These are phyloP conservation scores for Lumnitzera littorea DNA, from an alignment of 345 rosid genomes.

Conservation along the genomic window DNA sequence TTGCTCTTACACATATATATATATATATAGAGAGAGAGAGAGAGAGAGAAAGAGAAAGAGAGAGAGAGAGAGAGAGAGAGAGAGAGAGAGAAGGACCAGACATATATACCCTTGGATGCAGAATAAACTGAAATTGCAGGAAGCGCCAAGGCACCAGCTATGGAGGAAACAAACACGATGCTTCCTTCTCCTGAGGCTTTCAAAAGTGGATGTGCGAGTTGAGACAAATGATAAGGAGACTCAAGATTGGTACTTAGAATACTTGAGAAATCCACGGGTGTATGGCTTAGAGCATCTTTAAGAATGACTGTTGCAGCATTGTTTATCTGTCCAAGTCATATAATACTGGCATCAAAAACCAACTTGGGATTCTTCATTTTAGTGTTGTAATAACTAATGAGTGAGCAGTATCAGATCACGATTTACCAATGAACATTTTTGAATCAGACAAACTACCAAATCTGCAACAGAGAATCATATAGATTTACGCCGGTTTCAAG, in stretches of 20 bases:
- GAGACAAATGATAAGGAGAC: slow-evolving; percentile 39
- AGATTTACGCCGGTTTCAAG: no score
- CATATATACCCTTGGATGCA: slow-evolving; percentile 32
- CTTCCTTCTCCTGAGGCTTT: slow-evolving; percentile 40
- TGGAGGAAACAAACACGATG: slow-evolving; percentile 41
- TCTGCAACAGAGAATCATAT: no score
- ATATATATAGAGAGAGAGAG: no score
- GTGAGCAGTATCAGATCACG: no score
- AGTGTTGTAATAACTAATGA: no score
- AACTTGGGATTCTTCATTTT: background rate
- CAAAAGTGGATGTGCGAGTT: slow-evolving; percentile 36
- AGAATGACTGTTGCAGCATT: slow-evolving; percentile 30
- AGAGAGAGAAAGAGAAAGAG: no score
- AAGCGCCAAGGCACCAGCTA: slow-evolving; percentile 20
- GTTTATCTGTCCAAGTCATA: slow-evolving; percentile 24
- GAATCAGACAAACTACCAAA: no score
- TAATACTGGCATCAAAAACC: no score
- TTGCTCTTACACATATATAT: no score
- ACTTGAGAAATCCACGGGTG: slow-evolving; percentile 23
- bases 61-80: no score
- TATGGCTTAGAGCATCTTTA: slow-evolving; percentile 25
- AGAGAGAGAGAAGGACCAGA: background rate
- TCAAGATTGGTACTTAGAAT: slow-evolving; percentile 34
- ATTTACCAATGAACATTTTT: no score
- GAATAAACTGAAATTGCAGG: slow-evolving; percentile 24